Conservation (phyloP, 2,329 filamentous ascomycete genomes). For the Colletotrichum sansevieriae region DNA sequence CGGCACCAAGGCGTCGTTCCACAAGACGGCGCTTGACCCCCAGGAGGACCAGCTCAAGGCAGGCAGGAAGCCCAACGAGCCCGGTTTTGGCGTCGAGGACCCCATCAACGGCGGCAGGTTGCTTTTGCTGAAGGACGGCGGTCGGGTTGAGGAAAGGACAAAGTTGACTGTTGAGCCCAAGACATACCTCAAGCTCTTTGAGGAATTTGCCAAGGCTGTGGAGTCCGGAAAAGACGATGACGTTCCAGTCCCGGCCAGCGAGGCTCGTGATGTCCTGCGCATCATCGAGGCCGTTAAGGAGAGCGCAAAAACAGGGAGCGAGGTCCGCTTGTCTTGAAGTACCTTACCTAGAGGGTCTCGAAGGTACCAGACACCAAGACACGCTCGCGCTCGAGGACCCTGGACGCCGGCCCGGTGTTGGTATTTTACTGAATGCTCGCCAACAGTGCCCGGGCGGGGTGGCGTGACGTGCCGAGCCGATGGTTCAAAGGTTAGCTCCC, state of each 20-base stretch:
- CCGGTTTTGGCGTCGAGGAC: constrained; percentile 75
- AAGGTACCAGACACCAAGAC: background rate
- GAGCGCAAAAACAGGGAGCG: constrained; percentile 62
- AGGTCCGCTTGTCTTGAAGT: constrained; percentile 54
- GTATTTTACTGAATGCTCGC: background rate
- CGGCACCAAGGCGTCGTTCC: constrained; percentile 80
- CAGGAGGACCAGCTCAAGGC: constrained; percentile 81
- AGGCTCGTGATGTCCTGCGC: constrained; percentile 66
- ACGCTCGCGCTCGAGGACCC: background rate
- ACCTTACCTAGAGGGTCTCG: background rate
- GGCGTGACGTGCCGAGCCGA: constrained; percentile 26
- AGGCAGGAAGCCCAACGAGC: constrained; percentile 72
- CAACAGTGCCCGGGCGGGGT: background rate
- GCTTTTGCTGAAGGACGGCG: constrained; percentile 66
- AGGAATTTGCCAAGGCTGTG: constrained; percentile 62
- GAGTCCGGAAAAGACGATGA: constrained; percentile 62
- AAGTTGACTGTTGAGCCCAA: constrained; percentile 72
- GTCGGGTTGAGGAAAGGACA: constrained; percentile 61
- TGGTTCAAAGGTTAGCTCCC: background rate
- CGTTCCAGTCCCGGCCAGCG: constrained; percentile 64
- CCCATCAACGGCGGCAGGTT: constrained; percentile 68
- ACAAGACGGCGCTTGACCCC: constrained; percentile 77
- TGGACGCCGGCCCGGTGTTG: accelerated
- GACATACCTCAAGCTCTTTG: constrained; percentile 79
- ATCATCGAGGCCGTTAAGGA: constrained; percentile 66